A percentile compares a stretch with the other conserved stretches of the same genome.
Conservation (phyloP, 2,329 filamentous ascomycete species). For the Xylariaceae sp. region DNA sequence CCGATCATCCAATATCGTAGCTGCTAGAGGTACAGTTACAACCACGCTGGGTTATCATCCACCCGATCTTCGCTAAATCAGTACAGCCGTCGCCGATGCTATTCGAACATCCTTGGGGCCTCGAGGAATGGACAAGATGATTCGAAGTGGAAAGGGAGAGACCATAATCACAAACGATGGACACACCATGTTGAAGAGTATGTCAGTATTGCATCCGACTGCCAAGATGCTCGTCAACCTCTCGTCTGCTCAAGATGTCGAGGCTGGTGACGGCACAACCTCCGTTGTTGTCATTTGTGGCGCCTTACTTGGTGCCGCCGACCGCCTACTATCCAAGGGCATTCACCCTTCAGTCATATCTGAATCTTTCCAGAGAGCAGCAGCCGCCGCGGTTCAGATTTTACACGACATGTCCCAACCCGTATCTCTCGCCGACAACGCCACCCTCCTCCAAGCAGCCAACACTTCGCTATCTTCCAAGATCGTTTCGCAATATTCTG, state of each 20-base stretch:
- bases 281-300: conserved; percentile 98
- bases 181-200: conserved; percentile 98
- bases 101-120: conserved; percentile 95
- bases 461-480: conserved; percentile 97
- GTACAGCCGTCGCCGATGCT: conserved; percentile 86
- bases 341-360: conserved; percentile 98
- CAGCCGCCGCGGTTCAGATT: conserved; percentile 80
- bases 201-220: conserved; percentile 99
- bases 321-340: conserved; percentile 84
- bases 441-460: conserved; percentile 89
- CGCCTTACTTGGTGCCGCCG: conserved; percentile 87
- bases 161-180: conserved; percentile 99
- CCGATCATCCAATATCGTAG: conserved; percentile 92
- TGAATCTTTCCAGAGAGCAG: conserved; percentile 93
- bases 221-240: conserved; percentile 99
- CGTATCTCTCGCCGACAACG: conserved; percentile 81
- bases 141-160: conserved; percentile 91
- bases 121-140: conserved; percentile 99
- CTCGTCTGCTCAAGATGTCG: conserved; percentile 94
- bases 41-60: conserved; percentile 2
- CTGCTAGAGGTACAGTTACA: conserved; percentile 72
- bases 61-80: conserved; percentile 29
- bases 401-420: conserved; percentile 95
- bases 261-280: conserved; percentile 96
- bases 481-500: conserved; percentile 96